A percentile compares a stretch with the other conserved stretches of the same genome.
These are phyloP conservation scores for Apiospora sp. DNA, from an alignment of 2,329 filamentous ascomycete genomes.

Conservation along the genomic window DNA sequence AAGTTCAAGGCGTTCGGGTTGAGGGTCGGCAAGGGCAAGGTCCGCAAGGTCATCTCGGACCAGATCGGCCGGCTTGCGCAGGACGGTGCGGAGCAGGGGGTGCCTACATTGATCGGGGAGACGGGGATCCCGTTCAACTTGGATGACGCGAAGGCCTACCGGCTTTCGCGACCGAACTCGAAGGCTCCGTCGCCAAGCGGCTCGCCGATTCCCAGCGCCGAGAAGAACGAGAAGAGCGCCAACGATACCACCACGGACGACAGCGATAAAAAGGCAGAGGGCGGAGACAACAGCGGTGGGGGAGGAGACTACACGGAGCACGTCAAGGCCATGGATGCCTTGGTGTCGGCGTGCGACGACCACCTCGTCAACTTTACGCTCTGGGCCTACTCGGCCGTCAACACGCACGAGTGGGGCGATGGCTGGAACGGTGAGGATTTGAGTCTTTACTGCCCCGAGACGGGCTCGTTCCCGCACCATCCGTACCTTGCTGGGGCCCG, in stretches of 20 bases:
- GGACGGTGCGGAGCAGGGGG: conserved; percentile 24
- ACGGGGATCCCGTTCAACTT: conserved; percentile 37
- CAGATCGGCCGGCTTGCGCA: conserved; percentile 33
- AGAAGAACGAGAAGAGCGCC: not conserved
- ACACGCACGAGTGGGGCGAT: conserved; percentile 38
- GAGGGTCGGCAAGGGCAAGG: conserved; percentile 31
- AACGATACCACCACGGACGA: not conserved
- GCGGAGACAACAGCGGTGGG: not conserved
- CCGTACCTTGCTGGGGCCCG: conserved; percentile 29
- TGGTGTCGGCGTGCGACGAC: conserved; percentile 34
- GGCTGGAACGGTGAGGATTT: conserved; percentile 39
- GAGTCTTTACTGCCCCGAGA: conserved; percentile 35
- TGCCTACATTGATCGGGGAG: conserved; percentile 34
- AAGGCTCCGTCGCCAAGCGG: not conserved
- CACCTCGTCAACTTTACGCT: conserved; percentile 34
- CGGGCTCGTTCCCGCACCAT: conserved; percentile 33
- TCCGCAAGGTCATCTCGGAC: conserved; percentile 32
- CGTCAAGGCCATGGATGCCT: conserved; percentile 35
- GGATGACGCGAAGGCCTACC: conserved; percentile 33
- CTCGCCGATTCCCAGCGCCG: not conserved
- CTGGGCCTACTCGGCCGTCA: conserved; percentile 34
- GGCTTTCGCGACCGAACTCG: not conserved
- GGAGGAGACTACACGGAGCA: conserved; percentile 36
- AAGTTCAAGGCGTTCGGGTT: conserved; percentile 33
- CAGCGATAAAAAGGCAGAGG: not conserved